Conservation (phyloP, 2,329 filamentous ascomycete species). For the Rhexocercosporidium sp. region DNA sequence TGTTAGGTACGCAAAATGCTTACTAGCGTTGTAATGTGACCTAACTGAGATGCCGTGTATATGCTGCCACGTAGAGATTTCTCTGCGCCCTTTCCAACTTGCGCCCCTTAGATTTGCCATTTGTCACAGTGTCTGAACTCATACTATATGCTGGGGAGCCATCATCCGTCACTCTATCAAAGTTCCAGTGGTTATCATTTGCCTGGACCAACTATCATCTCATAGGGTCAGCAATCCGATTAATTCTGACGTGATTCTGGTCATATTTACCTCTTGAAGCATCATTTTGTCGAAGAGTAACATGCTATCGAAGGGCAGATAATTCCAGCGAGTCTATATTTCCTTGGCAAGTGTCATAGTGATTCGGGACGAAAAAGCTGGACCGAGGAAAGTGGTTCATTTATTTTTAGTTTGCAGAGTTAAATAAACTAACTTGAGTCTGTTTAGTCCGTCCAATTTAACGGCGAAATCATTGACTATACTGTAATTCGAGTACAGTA, state of each 20-base stretch:
- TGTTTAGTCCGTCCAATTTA: no score
- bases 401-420: neutral
- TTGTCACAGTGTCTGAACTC: neutral
- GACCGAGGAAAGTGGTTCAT: neutral
- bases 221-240: neutral
- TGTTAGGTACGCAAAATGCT: neutral
- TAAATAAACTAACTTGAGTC: no score
- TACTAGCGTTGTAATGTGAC: neutral
- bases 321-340: neutral
- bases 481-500: no score
- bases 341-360: neutral
- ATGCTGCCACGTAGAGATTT: neutral
- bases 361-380: neutral
- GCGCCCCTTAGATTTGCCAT: neutral
- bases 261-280: neutral
- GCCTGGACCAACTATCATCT: neutral
- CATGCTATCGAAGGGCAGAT: neutral
- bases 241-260: neutral
- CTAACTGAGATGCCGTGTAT: neutral
- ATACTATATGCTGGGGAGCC: neutral
- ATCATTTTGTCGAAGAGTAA: neutral
- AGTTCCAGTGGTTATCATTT: neutral
- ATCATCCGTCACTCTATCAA: neutral
- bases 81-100: neutral
- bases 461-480: no score